Percentiles rank a stretch among this genome's conserved stretches.
Evolutionary conservation across 768 basidiomycete genomes (phyloP).

Genomic region (Auricularia sp.): DNA sequence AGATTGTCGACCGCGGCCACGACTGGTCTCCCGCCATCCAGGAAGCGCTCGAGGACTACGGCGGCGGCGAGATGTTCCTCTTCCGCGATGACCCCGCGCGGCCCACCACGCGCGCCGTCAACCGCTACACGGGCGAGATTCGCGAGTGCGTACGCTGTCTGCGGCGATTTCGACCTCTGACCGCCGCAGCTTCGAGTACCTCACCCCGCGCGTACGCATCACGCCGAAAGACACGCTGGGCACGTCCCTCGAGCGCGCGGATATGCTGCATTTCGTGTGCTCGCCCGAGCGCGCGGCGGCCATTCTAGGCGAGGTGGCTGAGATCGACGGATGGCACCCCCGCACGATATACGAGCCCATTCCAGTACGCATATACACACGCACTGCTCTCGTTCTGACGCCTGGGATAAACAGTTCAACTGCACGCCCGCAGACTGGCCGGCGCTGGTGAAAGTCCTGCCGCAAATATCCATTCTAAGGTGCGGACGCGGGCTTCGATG

Average conservation of each 20-base stretch:
- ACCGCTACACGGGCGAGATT: slow-evolving; percentile 62
- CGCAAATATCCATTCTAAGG: slow-evolving; percentile 51
- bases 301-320: slow-evolving; percentile 54
- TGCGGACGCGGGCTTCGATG: too few relatives aligned
- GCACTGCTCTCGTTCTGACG: not conserved
- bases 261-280: slow-evolving; percentile 72
- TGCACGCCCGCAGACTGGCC: slow-evolving; percentile 73
- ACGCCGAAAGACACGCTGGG: slow-evolving; percentile 55
- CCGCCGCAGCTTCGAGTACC: slow-evolving; percentile 58
- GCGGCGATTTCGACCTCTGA: slow-evolving; percentile 5
- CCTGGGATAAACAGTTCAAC: slow-evolving; percentile 40
- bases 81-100: slow-evolving; percentile 49
- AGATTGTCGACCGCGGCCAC: slow-evolving; percentile 73
- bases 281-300: slow-evolving; percentile 60
- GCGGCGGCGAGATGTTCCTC: slow-evolving; percentile 59
- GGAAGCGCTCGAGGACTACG: slow-evolving; percentile 47
- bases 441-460: slow-evolving; percentile 49
- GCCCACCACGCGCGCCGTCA: slow-evolving; percentile 63
- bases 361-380: slow-evolving; percentile 41
- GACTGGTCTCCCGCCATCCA: slow-evolving; percentile 63
- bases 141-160: slow-evolving; percentile 40
- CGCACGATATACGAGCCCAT: slow-evolving; percentile 76
- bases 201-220: slow-evolving; percentile 59
- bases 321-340: slow-evolving; percentile 50
- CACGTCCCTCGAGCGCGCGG: slow-evolving; percentile 39